Conservation (phyloP, 1,284 basidiomycete species). For the Mycosarcoma maydis region DNA sequence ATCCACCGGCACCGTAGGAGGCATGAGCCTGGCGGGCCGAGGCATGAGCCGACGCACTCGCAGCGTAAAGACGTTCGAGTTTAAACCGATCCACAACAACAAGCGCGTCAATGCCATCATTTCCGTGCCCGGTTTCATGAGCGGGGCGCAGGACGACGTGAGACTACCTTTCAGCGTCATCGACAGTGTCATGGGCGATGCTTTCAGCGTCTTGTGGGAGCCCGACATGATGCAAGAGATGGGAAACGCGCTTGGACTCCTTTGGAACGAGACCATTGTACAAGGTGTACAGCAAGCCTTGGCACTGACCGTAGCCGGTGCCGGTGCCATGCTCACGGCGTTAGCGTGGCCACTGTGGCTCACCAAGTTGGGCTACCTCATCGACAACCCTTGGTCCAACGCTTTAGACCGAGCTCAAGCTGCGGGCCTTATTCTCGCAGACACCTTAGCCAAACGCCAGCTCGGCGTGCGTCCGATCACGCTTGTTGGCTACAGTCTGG, state of each 20-base stretch:
- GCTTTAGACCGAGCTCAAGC: constrained; percentile 62
- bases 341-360: constrained; percentile 66
- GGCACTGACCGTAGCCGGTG: constrained; percentile 61
- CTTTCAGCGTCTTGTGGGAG: constrained; percentile 65
- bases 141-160: constrained; percentile 61
- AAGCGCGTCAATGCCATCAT: constrained; percentile 66
- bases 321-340: constrained; percentile 57
- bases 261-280: constrained; percentile 67
- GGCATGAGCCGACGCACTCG: constrained; percentile 63
- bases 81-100: constrained; percentile 66
- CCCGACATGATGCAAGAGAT: constrained; percentile 67
- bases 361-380: constrained; percentile 64
- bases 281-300: constrained; percentile 66
- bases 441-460: constrained; percentile 59
- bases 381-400: constrained; percentile 67
- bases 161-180: constrained; percentile 65
- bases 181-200: constrained; percentile 66
- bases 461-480: constrained; percentile 66
- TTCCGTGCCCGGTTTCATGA: constrained; percentile 63
- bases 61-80: constrained; percentile 65
- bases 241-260: constrained; percentile 65
- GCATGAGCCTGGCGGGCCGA: constrained; percentile 61
- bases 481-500: constrained; percentile 64
- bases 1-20: constrained; percentile 62
- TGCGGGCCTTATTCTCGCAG: constrained; percentile 65